Percentiles rank a stretch among this genome's conserved stretches.
These are phyloP conservation scores for Globisporangium mamillatum DNA, from an alignment of 352 stramenopile species.

Conservation along the genomic window DNA sequence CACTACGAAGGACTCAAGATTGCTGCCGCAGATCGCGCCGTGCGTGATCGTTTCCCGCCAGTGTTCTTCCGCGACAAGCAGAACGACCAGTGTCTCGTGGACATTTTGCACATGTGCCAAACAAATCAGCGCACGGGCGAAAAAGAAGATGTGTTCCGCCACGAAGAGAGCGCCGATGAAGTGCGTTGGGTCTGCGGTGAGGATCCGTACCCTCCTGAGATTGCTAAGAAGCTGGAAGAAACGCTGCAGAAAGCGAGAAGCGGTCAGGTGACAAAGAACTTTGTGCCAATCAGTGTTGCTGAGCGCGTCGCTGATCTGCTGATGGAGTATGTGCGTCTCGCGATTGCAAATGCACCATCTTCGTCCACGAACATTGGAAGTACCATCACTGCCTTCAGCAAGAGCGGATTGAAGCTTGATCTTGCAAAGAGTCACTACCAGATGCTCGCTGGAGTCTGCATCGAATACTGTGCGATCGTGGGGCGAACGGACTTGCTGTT, in stretches of 20 bases:
- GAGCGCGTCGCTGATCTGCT: slow-evolving; percentile 86
- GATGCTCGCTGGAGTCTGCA: slow-evolving; percentile 95
- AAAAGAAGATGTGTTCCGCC: slow-evolving; percentile 84
- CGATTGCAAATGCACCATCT: slow-evolving; percentile 78
- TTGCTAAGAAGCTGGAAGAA: slow-evolving; percentile 83
- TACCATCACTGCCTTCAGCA: slow-evolving; percentile 32
- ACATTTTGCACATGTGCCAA: slow-evolving; percentile 89
- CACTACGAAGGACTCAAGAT: slow-evolving; percentile 93
- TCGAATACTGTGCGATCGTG: slow-evolving; percentile 93
- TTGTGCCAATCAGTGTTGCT: slow-evolving; percentile 87
- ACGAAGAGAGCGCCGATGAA: slow-evolving; percentile 81
- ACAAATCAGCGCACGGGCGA: slow-evolving; percentile 86
- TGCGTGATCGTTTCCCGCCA: slow-evolving; percentile 79
- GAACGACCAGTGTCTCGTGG: slow-evolving; percentile 88
- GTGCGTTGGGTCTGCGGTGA: slow-evolving; percentile 83
- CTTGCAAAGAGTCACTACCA: slow-evolving; percentile 94
- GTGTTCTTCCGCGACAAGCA: slow-evolving; percentile 88
- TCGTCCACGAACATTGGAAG: slow-evolving; percentile 18
- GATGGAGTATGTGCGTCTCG: slow-evolving; percentile 88
- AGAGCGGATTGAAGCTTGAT: slow-evolving; percentile 80
- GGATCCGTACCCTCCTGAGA: slow-evolving; percentile 70
- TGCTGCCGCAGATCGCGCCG: slow-evolving; percentile 71
- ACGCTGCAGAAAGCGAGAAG: slow-evolving; percentile 82
- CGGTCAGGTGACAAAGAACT: slow-evolving; percentile 83
- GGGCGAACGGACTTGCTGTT: slow-evolving; percentile 83